These are phyloP conservation scores for Scenedesmus sp. DNA, from an alignment of 163 green algal genomes.

Conservation along the genomic window DNA sequence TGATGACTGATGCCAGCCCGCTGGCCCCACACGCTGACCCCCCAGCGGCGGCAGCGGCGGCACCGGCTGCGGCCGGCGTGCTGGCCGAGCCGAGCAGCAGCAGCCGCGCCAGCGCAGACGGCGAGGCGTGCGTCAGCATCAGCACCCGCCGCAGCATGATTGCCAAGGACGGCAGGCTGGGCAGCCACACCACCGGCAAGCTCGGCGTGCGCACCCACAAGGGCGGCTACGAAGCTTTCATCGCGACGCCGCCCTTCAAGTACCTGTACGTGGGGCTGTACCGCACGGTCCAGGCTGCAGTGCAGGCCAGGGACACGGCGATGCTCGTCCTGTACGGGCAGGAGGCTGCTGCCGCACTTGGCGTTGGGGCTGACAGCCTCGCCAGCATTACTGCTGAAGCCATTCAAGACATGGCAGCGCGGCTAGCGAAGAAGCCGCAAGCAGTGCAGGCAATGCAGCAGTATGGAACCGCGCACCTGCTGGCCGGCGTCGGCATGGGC, in stretches of 20 bases:
- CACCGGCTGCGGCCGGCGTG: neutral
- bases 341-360: conserved; percentile 19
- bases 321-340: conserved; percentile 5
- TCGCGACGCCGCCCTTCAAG: conserved; percentile 30
- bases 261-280: conserved; percentile 41
- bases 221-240: conserved; percentile 32
- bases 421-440: conserved; percentile 11
- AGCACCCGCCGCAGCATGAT: neutral
- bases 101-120: neutral
- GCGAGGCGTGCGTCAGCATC: neutral
- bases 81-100: neutral
- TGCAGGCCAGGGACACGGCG: neutral
- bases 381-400: neutral
- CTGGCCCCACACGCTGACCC: neutral
- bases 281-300: neutral
- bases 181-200: neutral
- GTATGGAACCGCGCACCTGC: neutral
- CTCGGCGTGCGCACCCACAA: conserved; percentile 8
- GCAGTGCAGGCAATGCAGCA: conserved; percentile 28
- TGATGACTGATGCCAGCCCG: neutral
- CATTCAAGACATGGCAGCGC: conserved; percentile 21
- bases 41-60: neutral
- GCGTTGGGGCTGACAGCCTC: neutral
- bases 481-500: neutral
- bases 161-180: neutral